Conservation (phyloP, 148 eudicot genomes). For the Fagopyrum homotropicum region DNA sequence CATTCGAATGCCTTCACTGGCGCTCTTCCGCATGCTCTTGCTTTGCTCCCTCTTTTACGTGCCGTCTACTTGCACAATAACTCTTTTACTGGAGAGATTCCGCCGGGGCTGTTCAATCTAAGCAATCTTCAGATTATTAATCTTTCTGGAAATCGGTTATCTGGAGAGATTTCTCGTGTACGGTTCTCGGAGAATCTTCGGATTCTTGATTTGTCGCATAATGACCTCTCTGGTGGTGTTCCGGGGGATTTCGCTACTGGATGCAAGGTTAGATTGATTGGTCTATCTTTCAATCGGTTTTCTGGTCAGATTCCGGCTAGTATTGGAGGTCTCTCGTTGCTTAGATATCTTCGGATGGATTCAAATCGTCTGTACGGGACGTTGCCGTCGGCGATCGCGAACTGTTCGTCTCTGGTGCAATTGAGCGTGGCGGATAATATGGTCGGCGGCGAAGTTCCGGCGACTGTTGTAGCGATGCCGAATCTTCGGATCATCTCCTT, state of each 20-base stretch:
- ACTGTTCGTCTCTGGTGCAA: constrained; percentile 50
- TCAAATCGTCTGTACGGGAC: constrained; percentile 44
- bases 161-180: constrained; percentile 20
- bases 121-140: constrained; percentile 27
- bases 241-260: constrained; percentile 25
- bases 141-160: constrained; percentile 28
- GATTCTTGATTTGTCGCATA: constrained; percentile 33
- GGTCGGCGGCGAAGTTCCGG: constrained; percentile 52
- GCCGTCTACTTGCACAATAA: constrained; percentile 44
- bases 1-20: constrained; percentile 48
- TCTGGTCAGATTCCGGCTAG: constrained; percentile 52
- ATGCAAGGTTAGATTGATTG: constrained; percentile 27
- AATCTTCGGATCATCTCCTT: constrained; percentile 51
- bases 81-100: constrained; percentile 30
- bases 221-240: constrained; percentile 26
- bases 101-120: constrained; percentile 26
- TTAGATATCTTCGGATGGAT: constrained; percentile 51
- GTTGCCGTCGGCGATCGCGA: constrained; percentile 53
- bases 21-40: constrained; percentile 37
- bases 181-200: constrained; percentile 23
- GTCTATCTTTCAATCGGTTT: constrained; percentile 44
- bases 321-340: constrained; percentile 31
- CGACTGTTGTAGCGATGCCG: constrained; percentile 35
- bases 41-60: constrained; percentile 24
- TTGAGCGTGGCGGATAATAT: constrained; percentile 48